These are phyloP conservation scores for Pyrenula massariospora DNA, from an alignment of 495 filamentous ascomycete species.

Conservation along the genomic window DNA sequence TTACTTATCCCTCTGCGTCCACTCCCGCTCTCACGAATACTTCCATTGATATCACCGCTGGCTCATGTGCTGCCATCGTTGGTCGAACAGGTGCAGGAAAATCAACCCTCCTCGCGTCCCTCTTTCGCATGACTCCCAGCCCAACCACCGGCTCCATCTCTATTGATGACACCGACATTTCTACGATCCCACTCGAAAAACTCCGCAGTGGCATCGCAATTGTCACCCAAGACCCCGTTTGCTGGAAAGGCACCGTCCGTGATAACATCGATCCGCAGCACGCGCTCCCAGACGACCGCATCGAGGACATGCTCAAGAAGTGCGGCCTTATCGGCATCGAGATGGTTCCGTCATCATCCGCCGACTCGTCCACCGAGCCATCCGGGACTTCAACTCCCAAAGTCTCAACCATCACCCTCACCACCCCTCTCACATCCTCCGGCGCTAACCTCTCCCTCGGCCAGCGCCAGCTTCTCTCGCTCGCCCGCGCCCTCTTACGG, in stretches of 20 bases:
- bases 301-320: slow-evolving; percentile 28
- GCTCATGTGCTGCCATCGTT: slow-evolving; percentile 53
- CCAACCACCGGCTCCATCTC: slow-evolving; percentile 26
- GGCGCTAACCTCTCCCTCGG: slow-evolving; percentile 30
- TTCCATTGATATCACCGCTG: slow-evolving; percentile 57
- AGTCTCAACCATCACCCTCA: background rate
- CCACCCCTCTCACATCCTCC: background rate
- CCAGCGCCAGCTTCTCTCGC: slow-evolving; percentile 51
- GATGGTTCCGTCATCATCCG: background rate
- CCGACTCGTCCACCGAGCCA: background rate
- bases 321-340: background rate
- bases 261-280: slow-evolving; percentile 32
- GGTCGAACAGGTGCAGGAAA: slow-evolving; percentile 42
- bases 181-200: slow-evolving; percentile 30
- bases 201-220: slow-evolving; percentile 35
- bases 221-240: slow-evolving; percentile 47
- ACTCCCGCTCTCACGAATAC: slow-evolving; percentile 14
- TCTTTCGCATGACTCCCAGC: slow-evolving; percentile 41
- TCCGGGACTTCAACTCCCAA: background rate
- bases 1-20: background rate
- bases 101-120: slow-evolving; percentile 33
- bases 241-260: slow-evolving; percentile 32
- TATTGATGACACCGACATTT: slow-evolving; percentile 37
- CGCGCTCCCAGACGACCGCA: slow-evolving; percentile 22
- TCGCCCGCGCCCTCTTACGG: slow-evolving; percentile 47